Conservation (phyloP, 2,329 filamentous ascomycete genomes). For the Chaetomium globosum region DNA sequence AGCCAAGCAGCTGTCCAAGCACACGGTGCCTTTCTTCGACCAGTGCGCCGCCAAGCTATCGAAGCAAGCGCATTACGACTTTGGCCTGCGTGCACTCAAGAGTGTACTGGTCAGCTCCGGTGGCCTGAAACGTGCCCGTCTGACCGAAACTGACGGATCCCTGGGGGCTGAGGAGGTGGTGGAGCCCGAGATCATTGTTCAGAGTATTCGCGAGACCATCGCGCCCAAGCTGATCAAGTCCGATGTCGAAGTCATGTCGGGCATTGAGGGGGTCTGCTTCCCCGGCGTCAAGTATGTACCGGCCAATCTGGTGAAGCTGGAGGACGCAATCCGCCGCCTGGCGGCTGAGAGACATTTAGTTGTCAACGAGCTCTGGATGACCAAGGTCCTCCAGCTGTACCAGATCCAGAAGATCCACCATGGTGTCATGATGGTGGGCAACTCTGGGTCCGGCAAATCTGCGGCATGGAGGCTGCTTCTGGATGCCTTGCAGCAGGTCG, state of each 20-base stretch:
- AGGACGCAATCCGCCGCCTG: conserved; percentile 77
- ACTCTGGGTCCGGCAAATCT: conserved; percentile 96
- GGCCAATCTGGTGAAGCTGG: conserved; percentile 77
- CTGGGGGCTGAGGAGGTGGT: conserved; percentile 71
- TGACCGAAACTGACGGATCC: conserved; percentile 60
- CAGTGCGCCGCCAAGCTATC: conserved; percentile 78
- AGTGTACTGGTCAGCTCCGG: conserved; percentile 98
- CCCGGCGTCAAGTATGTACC: conserved; percentile 91
- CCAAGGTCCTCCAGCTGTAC: conserved; percentile 93
- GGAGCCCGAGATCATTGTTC: conserved; percentile 96
- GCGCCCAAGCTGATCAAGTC: conserved; percentile 93
- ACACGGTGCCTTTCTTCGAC: conserved; percentile 98
- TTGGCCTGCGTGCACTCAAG: conserved; percentile 94
- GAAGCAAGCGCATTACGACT: conserved; percentile 98
- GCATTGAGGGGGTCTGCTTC: conserved; percentile 84
- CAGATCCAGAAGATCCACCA: conserved; percentile 98
- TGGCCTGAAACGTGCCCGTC: conserved; percentile 83
- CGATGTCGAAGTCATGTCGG: conserved; percentile 85
- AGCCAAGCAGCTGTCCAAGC: conserved; percentile 88
- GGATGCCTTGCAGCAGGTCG: conserved; percentile 86
- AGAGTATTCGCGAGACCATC: conserved; percentile 97
- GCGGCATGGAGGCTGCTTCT: conserved; percentile 91
- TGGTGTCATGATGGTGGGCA: conserved; percentile 99
- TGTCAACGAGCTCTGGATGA: conserved; percentile 94
- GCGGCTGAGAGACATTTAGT: conserved; percentile 85